Evolutionary conservation across 129 eudicot genomes (phyloP).

Genomic region (Sambucus nigra): DNA sequence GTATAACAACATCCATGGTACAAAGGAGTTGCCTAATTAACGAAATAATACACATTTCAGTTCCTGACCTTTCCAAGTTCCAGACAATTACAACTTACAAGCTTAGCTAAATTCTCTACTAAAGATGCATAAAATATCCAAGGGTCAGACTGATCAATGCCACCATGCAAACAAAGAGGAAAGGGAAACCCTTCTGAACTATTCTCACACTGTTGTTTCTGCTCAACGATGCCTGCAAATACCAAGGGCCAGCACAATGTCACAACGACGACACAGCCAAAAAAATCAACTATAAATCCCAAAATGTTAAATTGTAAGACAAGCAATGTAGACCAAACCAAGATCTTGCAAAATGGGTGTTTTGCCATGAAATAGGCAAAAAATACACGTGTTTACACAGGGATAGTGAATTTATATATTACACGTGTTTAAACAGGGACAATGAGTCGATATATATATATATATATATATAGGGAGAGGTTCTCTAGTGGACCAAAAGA

Average conservation of each 20-base stretch:
- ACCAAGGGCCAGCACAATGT: constrained; percentile 15
- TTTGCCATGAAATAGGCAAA: too few relatives aligned
- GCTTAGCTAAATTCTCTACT: not conserved
- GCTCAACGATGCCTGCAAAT: constrained; percentile 24
- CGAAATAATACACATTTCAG: too few relatives aligned
- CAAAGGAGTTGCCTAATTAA: too few relatives aligned
- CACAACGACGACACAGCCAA: not conserved
- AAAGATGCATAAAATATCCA: constrained; percentile 42
- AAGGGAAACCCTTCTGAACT: constrained; percentile 48
- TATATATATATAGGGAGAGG: too few relatives aligned
- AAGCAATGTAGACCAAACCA: not conserved
- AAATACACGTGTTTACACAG: too few relatives aligned
- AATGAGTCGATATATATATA: too few relatives aligned
- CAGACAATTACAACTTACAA: not conserved
- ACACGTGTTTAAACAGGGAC: too few relatives aligned
- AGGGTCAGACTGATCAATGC: constrained; percentile 39
- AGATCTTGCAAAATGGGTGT: not conserved
- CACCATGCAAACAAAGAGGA: constrained; percentile 47
- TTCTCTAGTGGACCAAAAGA: too few relatives aligned
- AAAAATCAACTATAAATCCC: not conserved
- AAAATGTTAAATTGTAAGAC: constrained; percentile 1
- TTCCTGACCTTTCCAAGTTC: too few relatives aligned
- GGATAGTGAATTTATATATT: too few relatives aligned
- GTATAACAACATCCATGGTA: not conserved
- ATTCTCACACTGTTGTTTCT: constrained; percentile 18